Evolutionary conservation across 2,329 filamentous ascomycete species (phyloP), one percentile per base, ranked within the genome.

Genomic region (Ophidiomyces ophidiicola): DNA sequence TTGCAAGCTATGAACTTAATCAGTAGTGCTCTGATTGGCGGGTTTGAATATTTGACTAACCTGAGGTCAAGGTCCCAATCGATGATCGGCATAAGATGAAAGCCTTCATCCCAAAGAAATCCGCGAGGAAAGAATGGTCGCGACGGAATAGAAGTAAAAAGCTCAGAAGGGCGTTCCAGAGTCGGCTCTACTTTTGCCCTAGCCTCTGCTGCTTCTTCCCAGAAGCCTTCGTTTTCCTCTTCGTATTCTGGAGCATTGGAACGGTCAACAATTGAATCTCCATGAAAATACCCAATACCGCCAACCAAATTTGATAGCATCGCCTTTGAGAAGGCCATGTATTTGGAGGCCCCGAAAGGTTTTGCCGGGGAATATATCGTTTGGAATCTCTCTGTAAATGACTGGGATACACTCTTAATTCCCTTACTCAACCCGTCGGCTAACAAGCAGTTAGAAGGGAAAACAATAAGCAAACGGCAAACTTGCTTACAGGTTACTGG

Each of bases 81-180:
- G 14, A 85, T 73, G 39, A 98, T 79, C 1, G 87, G 87, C 33
- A 94, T 68, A 24, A 98, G 68, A 54, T 98, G 90, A 62, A 96
- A 98, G 0, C 90, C 90, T 59, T 98, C 90, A 52, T 98, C 90
- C 90, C 90, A 98, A 3, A 96, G 70, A 58, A 98, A 98, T 1
- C 90, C 90, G 45, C 90, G 74, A 1, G 90, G 90, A 63, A 98
- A 98, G 67, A 98, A 98, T 0, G 90, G 83, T 3, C 90, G 72
- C 6, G 88, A 96, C 0, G 90, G 90, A 41, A 96, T 80, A 51
- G 79, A 84, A 5, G 87, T 92, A 57, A 87, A 96, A 2, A 98
- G 73, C 58, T 94, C 84, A 39, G 80, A 83, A 1, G 88, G 85
- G 0, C 84, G 84, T 54, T 92, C 86, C 0, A 80, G 62, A 44